Evolutionary conservation across 352 stramenopile genomes (phyloP), one percentile per base, ranked within the genome.

Genomic region (Phytophthora melonis): DNA sequence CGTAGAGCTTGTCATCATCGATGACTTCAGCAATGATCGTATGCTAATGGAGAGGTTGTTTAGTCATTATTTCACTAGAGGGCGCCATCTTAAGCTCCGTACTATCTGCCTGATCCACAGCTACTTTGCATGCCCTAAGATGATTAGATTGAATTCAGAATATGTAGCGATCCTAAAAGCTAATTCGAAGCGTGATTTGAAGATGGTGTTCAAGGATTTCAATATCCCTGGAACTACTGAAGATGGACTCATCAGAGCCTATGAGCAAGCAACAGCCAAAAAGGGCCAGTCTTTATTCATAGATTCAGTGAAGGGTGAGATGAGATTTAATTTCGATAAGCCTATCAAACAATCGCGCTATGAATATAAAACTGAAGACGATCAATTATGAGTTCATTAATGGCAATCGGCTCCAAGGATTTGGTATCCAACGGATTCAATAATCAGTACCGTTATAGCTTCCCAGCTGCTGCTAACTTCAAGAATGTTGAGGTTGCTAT

Each of bases 1-100:
- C 5, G 27, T 56, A 5, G 58, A 73, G 34, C 39, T 73, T 9
- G 66, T 73, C 0, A 61, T 73, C 25, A 73, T 73, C 6, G 66
- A 73, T 47, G 66, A 73, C n/a, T 3, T 73, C 54, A 14, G n/a
- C n/a, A 27, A 0, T 0, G 63, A 73, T 52, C 50, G 68, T 1
- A 5, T 36, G 0, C 50, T 73, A 16, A 61, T 47, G 30, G 32
- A 60, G 18, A 43, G 18, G 18, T 18, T 49, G 18, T 60, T 60
- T 11, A 23, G 11, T 3, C 18, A 53, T 10, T 53, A 53, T 23
- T 25, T 53, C 9, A 53, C 45, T 19, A 18, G 45, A n/a, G n/a
- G 54, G 4, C 16, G 54, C 0, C 54, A 60, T 6, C 30, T 47
- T 0, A 47, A 27, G 18, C 30, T 60, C 7, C 30, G 27, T 2